A percentile compares a stretch with the other conserved stretches of the same genome.
These are phyloP conservation scores for Ormosia emarginata DNA, from an alignment of 306 rosid genomes.

Conservation along the genomic window DNA sequence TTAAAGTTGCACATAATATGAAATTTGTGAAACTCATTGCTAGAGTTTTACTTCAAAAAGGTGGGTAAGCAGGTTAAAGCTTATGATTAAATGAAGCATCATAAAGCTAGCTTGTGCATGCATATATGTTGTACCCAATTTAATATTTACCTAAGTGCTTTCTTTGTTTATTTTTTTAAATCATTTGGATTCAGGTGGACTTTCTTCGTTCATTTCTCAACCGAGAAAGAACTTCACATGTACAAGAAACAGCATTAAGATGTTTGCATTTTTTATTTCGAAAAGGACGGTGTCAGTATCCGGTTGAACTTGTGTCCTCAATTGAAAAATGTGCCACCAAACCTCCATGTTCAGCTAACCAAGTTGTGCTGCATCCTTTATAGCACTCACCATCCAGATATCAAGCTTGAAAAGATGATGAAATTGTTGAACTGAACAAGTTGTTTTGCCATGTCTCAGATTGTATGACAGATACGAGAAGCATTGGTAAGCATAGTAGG, in stretches of 20 bases:
- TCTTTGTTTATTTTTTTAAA: neutral
- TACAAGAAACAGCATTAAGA: conserved; percentile 50
- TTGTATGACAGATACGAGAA: too few relatives aligned
- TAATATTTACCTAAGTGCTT: neutral
- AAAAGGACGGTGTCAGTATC: conserved; percentile 37
- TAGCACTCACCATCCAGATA: too few relatives aligned
- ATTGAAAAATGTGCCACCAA: conserved; percentile 37
- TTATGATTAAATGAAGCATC: conserved; percentile 3
- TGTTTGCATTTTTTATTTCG: conserved; percentile 52
- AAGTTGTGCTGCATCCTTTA: neutral
- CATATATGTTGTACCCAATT: neutral
- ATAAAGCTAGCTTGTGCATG: conserved; percentile 5
- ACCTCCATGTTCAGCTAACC: conserved; percentile 13
- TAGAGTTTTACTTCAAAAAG: neutral
- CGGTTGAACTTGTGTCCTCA: conserved; percentile 56
- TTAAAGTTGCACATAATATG: neutral
- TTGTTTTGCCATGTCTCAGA: too few relatives aligned
- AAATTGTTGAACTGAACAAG: too few relatives aligned
- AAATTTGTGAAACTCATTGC: neutral
- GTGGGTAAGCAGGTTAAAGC: neutral
- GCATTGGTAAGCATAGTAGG: too few relatives aligned
- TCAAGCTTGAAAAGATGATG: too few relatives aligned
- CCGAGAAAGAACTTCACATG: conserved; percentile 34
- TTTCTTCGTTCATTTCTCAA: conserved; percentile 55
- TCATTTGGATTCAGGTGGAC: conserved; percentile 50